Evolutionary conservation across 2,329 filamentous ascomycete genomes (phyloP).

Genomic region (Colletotrichum destructivum): DNA sequence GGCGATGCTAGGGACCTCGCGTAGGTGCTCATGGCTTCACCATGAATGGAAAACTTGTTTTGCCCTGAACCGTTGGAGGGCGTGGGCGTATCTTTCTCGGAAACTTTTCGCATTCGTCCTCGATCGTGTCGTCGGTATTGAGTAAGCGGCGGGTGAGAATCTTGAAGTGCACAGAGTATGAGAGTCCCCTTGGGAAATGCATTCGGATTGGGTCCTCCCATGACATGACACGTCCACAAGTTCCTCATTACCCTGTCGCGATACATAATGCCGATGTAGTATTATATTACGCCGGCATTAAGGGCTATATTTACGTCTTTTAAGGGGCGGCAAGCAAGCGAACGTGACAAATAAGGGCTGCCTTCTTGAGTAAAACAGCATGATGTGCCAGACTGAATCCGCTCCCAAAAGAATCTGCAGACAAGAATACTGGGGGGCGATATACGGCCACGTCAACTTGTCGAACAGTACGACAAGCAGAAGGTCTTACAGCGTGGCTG

Average conservation of each 20-base stretch:
- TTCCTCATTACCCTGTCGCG: conserved; percentile 5
- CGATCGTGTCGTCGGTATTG: neutral
- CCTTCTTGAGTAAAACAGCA: conserved; percentile 6
- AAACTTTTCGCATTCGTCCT: neutral
- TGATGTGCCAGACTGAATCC: neutral
- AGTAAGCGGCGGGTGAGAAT: conserved; percentile 39
- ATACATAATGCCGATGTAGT: conserved; percentile 30
- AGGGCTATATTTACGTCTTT: conserved; percentile 25
- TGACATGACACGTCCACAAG: neutral
- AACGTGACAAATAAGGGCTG: conserved; percentile 34
- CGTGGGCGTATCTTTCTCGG: neutral
- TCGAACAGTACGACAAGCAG: neutral
- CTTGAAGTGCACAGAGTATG: conserved; percentile 2
- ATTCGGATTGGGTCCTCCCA: conserved; percentile 7
- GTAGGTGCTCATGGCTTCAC: neutral
- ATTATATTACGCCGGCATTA: conserved; percentile 33
- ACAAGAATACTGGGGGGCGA: conserved; percentile 5
- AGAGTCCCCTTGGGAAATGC: conserved; percentile 13
- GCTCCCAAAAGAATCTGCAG: neutral
- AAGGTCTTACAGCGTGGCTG: neutral
- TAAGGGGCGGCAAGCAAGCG: conserved; percentile 18
- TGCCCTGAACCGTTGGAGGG: neutral
- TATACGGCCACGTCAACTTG: conserved; percentile 7
- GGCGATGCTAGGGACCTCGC: neutral
- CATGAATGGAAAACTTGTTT: neutral